These are phyloP conservation scores for Endocarpon pusillum DNA, from an alignment of 495 filamentous ascomycete genomes.

Conservation along the genomic window DNA sequence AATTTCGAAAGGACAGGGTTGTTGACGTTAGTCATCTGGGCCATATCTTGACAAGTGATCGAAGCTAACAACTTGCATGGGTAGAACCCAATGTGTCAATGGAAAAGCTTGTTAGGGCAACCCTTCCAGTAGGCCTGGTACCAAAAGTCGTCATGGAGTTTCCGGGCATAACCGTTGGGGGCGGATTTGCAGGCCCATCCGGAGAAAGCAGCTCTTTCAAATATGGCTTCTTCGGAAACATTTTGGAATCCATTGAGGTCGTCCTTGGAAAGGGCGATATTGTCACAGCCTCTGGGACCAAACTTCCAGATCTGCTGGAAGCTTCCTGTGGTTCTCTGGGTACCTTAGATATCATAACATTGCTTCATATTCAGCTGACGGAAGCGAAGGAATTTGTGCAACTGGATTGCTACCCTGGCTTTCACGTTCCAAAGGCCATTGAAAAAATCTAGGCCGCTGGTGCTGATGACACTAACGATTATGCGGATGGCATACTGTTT, in stretches of 20 bases:
- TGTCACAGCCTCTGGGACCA: conserved; percentile 20
- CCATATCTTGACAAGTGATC: conserved; percentile 36
- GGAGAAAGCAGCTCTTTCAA: conserved; percentile 38
- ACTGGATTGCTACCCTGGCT: conserved; percentile 27
- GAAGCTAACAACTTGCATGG: conserved; percentile 17
- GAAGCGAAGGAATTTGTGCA: conserved; percentile 32
- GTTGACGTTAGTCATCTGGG: conserved; percentile 39
- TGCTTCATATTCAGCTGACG: conserved; percentile 33
- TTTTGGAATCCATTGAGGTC: conserved; percentile 33
- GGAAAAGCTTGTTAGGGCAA: conserved; percentile 28
- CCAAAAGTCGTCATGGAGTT: conserved; percentile 43
- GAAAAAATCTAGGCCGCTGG: conserved; percentile 16
- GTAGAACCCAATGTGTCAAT: conserved; percentile 40
- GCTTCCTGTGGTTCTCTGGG: conserved; percentile 35
- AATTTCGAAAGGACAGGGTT: conserved; percentile 23
- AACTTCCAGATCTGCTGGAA: conserved; percentile 31
- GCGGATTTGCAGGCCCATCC: conserved; percentile 36
- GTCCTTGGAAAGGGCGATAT: conserved; percentile 35
- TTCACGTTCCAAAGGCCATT: conserved; percentile 22
- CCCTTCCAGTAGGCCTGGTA: conserved; percentile 23
- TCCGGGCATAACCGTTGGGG: conserved; percentile 39
- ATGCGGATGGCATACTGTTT: conserved; percentile 37
- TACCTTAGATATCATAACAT: conserved; percentile 34
- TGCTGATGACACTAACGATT: conserved; percentile 26
- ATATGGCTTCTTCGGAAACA: conserved; percentile 38